A percentile compares a stretch with the other conserved stretches of the same genome.
These are phyloP conservation scores for Calonectria pseudoturangicola DNA, from an alignment of 2,329 filamentous ascomycete genomes.

Conservation along the genomic window DNA sequence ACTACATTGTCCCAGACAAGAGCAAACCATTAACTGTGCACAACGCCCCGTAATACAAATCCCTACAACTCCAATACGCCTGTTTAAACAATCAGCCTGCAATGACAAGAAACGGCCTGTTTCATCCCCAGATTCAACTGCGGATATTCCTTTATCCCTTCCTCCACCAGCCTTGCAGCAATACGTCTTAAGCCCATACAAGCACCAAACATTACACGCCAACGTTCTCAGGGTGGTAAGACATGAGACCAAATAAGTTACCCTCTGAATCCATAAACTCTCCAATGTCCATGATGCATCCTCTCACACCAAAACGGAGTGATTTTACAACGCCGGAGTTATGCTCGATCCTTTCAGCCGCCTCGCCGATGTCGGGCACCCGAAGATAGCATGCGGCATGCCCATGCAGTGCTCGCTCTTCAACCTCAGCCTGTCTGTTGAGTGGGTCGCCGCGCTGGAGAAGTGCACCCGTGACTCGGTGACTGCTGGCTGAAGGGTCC, in stretches of 20 bases:
- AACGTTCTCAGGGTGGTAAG: constrained; percentile 49
- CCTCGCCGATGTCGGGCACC: constrained; percentile 50
- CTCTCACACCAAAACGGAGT: constrained; percentile 50
- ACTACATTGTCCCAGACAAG: background rate
- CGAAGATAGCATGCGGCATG: constrained; percentile 47
- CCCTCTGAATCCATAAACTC: constrained; percentile 54
- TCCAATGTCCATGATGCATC: constrained; percentile 52
- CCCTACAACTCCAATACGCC: constrained; percentile 28
- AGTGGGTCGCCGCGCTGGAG: constrained; percentile 36
- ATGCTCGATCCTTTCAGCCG: constrained; percentile 49
- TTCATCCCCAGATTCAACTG: constrained; percentile 22
- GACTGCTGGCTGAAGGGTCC: constrained; percentile 1
- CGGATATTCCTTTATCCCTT: constrained; percentile 53
- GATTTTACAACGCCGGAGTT: constrained; percentile 49
- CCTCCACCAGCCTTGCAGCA: constrained; percentile 16
- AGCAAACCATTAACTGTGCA: constrained; percentile 1
- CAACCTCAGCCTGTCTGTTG: background rate
- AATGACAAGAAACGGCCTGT: background rate
- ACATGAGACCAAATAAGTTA: constrained; percentile 52
- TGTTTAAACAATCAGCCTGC: constrained; percentile 33
- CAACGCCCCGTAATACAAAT: constrained; percentile 15
- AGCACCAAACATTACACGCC: constrained; percentile 20
- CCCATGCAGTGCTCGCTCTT: constrained; percentile 13
- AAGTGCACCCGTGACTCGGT: constrained; percentile 44
- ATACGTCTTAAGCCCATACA: constrained; percentile 1